Evolutionary conservation across 345 rosid genomes (phyloP), one percentile per base, ranked within the genome.

Genomic region (Citropsis articulata): DNA sequence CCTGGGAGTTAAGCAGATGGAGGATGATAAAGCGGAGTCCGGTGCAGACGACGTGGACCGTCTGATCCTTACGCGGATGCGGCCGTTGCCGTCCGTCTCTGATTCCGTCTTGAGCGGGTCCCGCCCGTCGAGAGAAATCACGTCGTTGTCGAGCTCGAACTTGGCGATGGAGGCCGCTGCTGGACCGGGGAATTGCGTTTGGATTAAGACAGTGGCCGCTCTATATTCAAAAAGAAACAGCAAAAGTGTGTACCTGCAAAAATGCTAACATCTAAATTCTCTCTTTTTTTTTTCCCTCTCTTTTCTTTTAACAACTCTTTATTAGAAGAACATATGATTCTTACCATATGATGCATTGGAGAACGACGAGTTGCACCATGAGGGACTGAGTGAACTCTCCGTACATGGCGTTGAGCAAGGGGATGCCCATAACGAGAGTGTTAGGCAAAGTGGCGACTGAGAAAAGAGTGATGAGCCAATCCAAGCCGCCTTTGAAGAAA

Each of bases 361-460:
- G 87, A 73, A 88, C 91, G 28, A 86, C 86, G 13, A 88, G 80
- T 76, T 88, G 91, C 66, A 88, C 88, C 89, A 88, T 88, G 75
- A 88, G 88, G 61, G 78, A 79, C 73, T 82, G 85, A 42, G 90
- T 85, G 84, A 83, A 86, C 9, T 81, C 89, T 6, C 87, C 88
- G 53, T 88, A 88, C 89, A 88, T 88, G 73, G 88, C 87, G 71
- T 83, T 77, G 28, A 88, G 84, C 79, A 88, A 56, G 64, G 91
- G 91, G n/a, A 88, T 88, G 6, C 91, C 91, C 89, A 86, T 88
- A 56, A 88, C 91, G 4, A 88, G 85, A 3, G 91, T 88, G 77
- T 88, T 88, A 6, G 91, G 91, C 81, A 88, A 71, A 40, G 88
- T 85, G 7, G 89, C 75, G 1, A 86, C 71, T 1, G 89, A 88